Conservation (phyloP, 2,329 filamentous ascomycete genomes). For the Huntiella omanensis region DNA sequence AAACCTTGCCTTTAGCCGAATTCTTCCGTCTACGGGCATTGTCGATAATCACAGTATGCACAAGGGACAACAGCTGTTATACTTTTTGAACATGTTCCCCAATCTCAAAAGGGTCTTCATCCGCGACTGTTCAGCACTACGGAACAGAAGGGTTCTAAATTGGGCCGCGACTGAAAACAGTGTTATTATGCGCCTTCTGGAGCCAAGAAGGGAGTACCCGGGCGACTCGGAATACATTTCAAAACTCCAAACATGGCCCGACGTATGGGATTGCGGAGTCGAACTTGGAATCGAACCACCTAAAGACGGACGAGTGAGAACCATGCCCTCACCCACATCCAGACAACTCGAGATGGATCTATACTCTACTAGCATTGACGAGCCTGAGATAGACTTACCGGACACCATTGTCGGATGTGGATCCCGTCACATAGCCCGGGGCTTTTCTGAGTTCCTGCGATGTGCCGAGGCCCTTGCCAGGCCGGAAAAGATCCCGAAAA, state of each 20-base stretch:
- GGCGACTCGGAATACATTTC: neutral
- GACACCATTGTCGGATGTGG: neutral
- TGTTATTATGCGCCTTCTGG: neutral
- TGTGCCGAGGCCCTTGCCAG: neutral
- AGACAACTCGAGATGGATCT: neutral
- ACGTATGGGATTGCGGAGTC: neutral
- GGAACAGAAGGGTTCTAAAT: neutral
- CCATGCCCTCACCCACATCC: neutral
- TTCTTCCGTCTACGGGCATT: neutral
- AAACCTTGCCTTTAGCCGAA: constrained; percentile 2
- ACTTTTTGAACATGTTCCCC: constrained; percentile 5
- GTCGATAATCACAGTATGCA: too few species aligned
- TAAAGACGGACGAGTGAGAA: neutral
- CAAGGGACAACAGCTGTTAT: neutral
- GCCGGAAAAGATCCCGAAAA: too few species aligned
- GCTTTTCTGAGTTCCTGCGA: neutral
- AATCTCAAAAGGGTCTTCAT: constrained; percentile 7
- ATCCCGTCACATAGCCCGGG: neutral
- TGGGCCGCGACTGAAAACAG: constrained; percentile 5
- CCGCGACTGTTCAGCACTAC: neutral
- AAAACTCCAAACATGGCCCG: neutral
- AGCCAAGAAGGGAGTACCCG: neutral
- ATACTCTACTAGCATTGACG: neutral
- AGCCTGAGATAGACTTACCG: too few species aligned
- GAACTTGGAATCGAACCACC: neutral